A percentile compares a stretch with the other conserved stretches of the same genome.
Evolutionary conservation across 805 yeast genomes (phyloP).

Genomic region (Wickerhamiella slavikovae): DNA sequence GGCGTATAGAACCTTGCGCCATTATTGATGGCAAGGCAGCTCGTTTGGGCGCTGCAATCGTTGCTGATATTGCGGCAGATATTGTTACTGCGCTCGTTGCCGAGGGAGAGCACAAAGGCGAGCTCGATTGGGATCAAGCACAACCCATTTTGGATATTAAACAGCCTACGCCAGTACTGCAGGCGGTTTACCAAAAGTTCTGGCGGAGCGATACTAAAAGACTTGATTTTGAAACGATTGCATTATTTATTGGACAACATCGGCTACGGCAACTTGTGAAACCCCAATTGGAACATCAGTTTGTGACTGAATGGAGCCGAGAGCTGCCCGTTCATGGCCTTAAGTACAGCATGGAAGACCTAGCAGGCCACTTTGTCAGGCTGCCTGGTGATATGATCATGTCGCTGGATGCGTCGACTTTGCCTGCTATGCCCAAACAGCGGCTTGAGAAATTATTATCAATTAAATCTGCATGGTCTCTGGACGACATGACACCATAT

Average conservation of each 20-base stretch:
- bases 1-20: conserved; percentile 38
- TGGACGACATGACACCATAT: conserved; percentile 44
- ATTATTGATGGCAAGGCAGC: conserved; percentile 27
- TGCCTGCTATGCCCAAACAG: conserved; percentile 28
- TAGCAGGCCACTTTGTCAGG: conserved; percentile 41
- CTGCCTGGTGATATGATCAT: conserved; percentile 25
- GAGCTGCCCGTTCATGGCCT: conserved; percentile 29
- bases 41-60: conserved; percentile 13
- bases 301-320: conserved; percentile 14
- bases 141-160: not conserved
- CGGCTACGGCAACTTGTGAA: conserved; percentile 24
- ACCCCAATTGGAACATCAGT: conserved; percentile 24
- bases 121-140: not conserved
- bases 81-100: no score
- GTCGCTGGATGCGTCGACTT: conserved; percentile 27
- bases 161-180: conserved; percentile 20
- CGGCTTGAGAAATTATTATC: conserved; percentile 34
- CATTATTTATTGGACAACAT: conserved; percentile 44
- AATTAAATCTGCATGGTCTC: conserved; percentile 36
- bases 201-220: conserved; percentile 15
- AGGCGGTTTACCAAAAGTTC: conserved; percentile 32
- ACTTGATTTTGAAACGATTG: conserved; percentile 25
- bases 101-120: conserved; percentile 1
- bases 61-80: conserved; percentile 13
- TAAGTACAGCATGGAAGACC: conserved; percentile 34